Evolutionary conservation across 2,329 filamentous ascomycete species (phyloP), one percentile per base, ranked within the genome.

Genomic region (Aspergillus japonicus): DNA sequence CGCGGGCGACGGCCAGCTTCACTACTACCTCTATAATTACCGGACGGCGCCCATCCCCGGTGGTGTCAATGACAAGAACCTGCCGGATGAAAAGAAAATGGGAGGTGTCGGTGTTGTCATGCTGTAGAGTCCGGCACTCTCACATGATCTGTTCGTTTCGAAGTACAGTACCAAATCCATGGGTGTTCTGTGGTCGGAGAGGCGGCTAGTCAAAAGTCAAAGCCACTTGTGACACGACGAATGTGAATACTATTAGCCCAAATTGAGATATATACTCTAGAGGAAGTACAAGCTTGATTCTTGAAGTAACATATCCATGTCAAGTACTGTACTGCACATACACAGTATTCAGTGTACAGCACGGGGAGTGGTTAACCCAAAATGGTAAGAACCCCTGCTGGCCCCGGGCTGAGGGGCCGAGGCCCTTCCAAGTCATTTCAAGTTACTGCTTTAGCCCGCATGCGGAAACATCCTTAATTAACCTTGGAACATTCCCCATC

Each of bases 11-110:
- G 95, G 95, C 50, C 92, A 95, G 75, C 82, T 99, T 68, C 92
- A 99, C 77, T 99, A 93, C 79, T 99, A 99, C 77, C 82, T 99
- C 33, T 99, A 96, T 84, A 99, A 99, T 79, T 99, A 97, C 81
- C 87, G 92, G 59, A 91, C 92, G 12, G 88, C 90, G 61, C 87
- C 88, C n/a, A 89, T 99, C 69, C 81, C 86, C 0, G 93, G 95
- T 52, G 95, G 95, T 23, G 87, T 98, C 48, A 88, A 97, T 74
- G 83, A 84, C 69, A 86, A 84, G 71, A 96, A 96, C 73, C 80
- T 87, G 68, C 82, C 94, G 44, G 93, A 96, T 72, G 85, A 88
- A 67, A 87, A 88, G 59, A 84, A 85, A 63, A 86, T 92, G 72
- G 95, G 93, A 68, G 94, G 95, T 1, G 87, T 99, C 61, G 95